Evolutionary conservation across 1,284 basidiomycete species (phyloP), one percentile per base, ranked within the genome.

Genomic region (Sporisorium reilianum): DNA sequence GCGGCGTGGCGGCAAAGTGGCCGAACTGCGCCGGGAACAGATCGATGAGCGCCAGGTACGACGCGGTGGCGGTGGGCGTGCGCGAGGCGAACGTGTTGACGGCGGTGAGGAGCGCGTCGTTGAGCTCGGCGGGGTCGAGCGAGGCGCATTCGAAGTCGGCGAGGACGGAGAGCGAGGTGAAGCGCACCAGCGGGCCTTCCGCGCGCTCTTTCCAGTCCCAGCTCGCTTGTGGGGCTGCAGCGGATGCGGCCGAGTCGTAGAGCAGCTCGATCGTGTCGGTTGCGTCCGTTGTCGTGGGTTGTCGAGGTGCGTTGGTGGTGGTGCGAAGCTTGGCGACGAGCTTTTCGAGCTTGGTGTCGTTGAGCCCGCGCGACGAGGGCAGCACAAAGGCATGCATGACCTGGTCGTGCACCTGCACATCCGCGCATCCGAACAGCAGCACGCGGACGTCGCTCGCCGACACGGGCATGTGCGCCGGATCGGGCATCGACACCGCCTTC

Each of bases 201-300:
- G 80, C 75, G 20, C 78, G 63, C 1, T 76, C 75, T 12, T 71
- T 66, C 79, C 79, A 82, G 26, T 82, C 79, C 80, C 80, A 82
- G 14, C 16, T n/a, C 11, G 44, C 18, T n/a, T 18, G 36, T 18
- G 16, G 36, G 8, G 3, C 16, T 5, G 36, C 16, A 3, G 36
- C 10, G 10, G 23, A 12, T 5, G 58, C n/a, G 6, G 51, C 36
- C 5, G 72, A 70, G n/a, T 75, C 66, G 54, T 66, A 70, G 1
- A 75, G 20, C 28, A 70, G n/a, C 22, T 69, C 58, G n/a, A 64
- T 16, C 30, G 44, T 52, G 18, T 49, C 57, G 20, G 6, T 20
- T 48, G 30, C 22, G 22, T 42, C 25, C 23, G 28, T 38, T 18
- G 18, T 38, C 11, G 36, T n/a, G 18, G 36, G 36, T 18, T 18